phyloP scores from a whole-genome alignment of 495 filamentous ascomycete genomes.

The Antarctomyces pellizariae region DNA sequence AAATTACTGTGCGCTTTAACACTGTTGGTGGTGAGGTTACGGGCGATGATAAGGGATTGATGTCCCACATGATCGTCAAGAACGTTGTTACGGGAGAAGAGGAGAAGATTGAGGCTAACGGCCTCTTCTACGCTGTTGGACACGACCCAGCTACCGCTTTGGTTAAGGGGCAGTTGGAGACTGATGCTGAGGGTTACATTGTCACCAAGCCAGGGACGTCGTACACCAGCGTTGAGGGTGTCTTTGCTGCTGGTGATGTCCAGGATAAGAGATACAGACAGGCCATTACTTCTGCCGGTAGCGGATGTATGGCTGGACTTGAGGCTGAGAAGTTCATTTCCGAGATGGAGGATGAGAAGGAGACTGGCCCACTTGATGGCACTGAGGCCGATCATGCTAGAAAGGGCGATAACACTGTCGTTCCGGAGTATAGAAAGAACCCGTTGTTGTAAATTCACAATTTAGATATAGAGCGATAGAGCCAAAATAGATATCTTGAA shows the following conservation, averaged over 20 bases:
- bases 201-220: constrained; percentile 74
- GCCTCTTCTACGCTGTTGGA: constrained; percentile 92
- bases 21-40: constrained; percentile 56
- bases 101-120: constrained; percentile 68
- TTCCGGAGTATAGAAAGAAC: constrained; percentile 38
- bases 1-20: constrained; percentile 76
- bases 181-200: constrained; percentile 74
- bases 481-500: no score
- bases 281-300: constrained; percentile 93
- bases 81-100: constrained; percentile 53
- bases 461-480: not conserved
- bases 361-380: constrained; percentile 15
- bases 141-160: constrained; percentile 82
- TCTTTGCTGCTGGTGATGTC: constrained; percentile 93
- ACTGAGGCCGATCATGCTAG: constrained; percentile 13
- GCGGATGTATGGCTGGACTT: constrained; percentile 76
- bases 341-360: constrained; percentile 37
- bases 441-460: constrained; percentile 29
- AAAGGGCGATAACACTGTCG: constrained; percentile 14
- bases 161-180: constrained; percentile 69
- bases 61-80: constrained; percentile 65
- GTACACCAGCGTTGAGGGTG: constrained; percentile 68
- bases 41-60: constrained; percentile 65
- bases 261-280: constrained; percentile 97
- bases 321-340: constrained; percentile 84